phyloP scores from a whole-genome alignment of 768 basidiomycete genomes.

The Collybia mongolica region DNA sequence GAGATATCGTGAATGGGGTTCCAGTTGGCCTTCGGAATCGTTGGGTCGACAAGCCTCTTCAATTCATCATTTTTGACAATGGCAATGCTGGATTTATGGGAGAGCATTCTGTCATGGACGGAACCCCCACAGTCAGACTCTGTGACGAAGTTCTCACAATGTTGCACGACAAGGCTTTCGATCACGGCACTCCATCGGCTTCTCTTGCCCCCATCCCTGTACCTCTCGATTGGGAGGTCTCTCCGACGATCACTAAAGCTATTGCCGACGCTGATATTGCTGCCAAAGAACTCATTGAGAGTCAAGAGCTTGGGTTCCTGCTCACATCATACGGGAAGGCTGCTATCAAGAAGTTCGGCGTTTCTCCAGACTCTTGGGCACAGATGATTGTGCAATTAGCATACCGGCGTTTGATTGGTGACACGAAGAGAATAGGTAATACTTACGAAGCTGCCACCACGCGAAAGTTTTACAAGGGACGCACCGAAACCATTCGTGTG shows the following conservation, averaged over 20 bases:
- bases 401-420: constrained; percentile 66
- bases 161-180: constrained; percentile 60
- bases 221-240: constrained; percentile 65
- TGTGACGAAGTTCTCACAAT: constrained; percentile 67
- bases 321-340: constrained; percentile 82
- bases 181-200: constrained; percentile 45
- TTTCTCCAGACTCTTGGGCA: constrained; percentile 94
- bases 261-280: constrained; percentile 57
- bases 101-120: constrained; percentile 92
- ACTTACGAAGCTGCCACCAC: constrained; percentile 96
- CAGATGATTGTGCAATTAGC: constrained; percentile 93
- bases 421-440: constrained; percentile 59
- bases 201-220: constrained; percentile 30
- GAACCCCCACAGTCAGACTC: constrained; percentile 75
- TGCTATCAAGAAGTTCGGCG: constrained; percentile 80
- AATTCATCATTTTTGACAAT: constrained; percentile 86
- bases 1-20: constrained; percentile 48
- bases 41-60: constrained; percentile 88
- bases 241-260: constrained; percentile 42
- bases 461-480: constrained; percentile 83
- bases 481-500: constrained; percentile 92
- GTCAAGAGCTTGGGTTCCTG: constrained; percentile 62
- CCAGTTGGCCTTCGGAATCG: constrained; percentile 67
- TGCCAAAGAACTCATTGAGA: constrained; percentile 55
- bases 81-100: constrained; percentile 85